Evolutionary conservation across 169 alveolate species (phyloP).

Genomic region (Cryptosporidium sp.): DNA sequence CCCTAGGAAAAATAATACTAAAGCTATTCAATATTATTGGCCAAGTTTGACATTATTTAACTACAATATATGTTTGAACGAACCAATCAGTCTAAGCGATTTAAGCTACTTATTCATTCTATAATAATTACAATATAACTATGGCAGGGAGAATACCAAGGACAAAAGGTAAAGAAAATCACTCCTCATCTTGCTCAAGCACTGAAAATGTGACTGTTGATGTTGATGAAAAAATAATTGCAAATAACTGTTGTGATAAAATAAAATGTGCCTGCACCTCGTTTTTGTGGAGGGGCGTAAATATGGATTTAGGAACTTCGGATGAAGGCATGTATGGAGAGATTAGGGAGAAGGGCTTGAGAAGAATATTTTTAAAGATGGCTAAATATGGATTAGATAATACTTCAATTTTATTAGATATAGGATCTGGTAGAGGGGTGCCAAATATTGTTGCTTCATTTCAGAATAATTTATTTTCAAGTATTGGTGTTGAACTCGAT

Average conservation of each 20-base stretch:
- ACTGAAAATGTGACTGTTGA: background rate
- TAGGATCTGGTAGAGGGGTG: constrained; percentile 89
- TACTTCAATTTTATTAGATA: constrained; percentile 82
- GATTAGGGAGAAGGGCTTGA: constrained; percentile 80
- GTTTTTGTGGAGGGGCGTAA: constrained; percentile 79
- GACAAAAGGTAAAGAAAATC: background rate
- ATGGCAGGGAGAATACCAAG: background rate
- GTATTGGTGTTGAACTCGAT: constrained; percentile 80
- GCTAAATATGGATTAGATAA: constrained; percentile 84
- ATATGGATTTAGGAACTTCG: constrained; percentile 83
- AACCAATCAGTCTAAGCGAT: background rate
- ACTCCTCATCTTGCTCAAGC: background rate
- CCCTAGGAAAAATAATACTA: too few relatives aligned
- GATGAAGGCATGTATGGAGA: constrained; percentile 91
- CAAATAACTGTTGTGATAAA: constrained; percentile 24
- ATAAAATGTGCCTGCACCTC: constrained; percentile 71
- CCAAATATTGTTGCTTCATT: constrained; percentile 82
- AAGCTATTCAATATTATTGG: background rate
- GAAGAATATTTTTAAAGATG: constrained; percentile 80
- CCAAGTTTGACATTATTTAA: background rate
- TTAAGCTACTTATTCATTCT: background rate
- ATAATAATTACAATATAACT: background rate
- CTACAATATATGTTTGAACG: background rate
- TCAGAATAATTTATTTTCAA: constrained; percentile 77
- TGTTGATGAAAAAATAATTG: background rate